A percentile compares a stretch with the other conserved stretches of the same genome.
Evolutionary conservation across 169 alveolate genomes (phyloP).

Genomic region (Eimeria praecox): DNA sequence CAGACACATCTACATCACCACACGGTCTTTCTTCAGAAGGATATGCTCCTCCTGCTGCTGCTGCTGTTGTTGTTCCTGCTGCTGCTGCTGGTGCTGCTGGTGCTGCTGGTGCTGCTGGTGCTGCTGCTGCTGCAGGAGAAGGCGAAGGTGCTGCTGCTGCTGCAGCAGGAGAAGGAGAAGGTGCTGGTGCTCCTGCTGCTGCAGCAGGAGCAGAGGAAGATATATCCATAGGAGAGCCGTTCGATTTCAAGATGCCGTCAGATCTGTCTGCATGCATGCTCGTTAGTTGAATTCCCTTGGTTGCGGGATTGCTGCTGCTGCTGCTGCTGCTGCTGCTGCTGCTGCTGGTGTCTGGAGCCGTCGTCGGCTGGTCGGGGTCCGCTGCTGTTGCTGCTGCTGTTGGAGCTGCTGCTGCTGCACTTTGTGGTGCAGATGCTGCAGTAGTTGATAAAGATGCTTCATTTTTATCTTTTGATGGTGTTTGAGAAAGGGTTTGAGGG

Average conservation of each 20-base stretch:
- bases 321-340: slow-evolving; percentile 23
- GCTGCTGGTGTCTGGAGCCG: background rate
- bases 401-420: background rate
- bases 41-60: too few relatives aligned
- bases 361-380: background rate
- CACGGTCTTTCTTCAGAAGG: too few relatives aligned
- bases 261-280: background rate
- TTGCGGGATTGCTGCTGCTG: background rate
- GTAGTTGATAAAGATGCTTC: background rate
- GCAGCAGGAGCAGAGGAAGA: background rate
- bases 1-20: too few relatives aligned
- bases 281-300: background rate
- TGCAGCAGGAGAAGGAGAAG: background rate
- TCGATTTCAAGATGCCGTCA: background rate
- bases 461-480: background rate
- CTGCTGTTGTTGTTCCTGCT: too few relatives aligned
- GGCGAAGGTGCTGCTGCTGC: too few relatives aligned
- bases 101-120: too few relatives aligned
- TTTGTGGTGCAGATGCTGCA: background rate
- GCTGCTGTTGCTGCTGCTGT: slow-evolving; percentile 9
- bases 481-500: background rate
- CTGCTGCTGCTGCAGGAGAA: too few relatives aligned
- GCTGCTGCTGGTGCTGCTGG: too few relatives aligned
- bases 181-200: background rate
- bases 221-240: background rate